Evolutionary conservation across 805 yeast species (phyloP).

Genomic region (Wickerhamiella australiensis): DNA sequence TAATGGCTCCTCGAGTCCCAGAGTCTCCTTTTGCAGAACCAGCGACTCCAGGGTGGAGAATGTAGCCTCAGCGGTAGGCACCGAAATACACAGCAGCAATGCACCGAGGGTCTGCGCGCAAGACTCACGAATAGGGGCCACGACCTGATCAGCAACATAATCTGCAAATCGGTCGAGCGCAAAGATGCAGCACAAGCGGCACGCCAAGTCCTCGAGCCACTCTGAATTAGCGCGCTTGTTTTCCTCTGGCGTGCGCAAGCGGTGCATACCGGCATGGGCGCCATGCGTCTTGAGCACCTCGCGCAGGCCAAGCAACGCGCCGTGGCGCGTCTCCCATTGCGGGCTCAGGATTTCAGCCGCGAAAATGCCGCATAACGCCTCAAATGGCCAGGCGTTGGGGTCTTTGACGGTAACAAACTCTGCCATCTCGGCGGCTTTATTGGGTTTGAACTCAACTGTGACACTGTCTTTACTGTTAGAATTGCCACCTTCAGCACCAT

Average conservation of each 20-base stretch:
- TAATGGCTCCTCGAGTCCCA: conserved; percentile 41
- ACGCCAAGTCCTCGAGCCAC: conserved; percentile 78
- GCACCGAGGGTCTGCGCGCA: conserved; percentile 94
- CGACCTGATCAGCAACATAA: conserved; percentile 92
- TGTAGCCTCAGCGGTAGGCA: conserved; percentile 44
- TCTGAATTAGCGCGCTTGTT: conserved; percentile 53
- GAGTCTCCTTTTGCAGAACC: conserved; percentile 44
- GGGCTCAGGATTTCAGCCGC: conserved; percentile 71
- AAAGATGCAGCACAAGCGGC: conserved; percentile 71
- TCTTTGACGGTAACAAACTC: conserved; percentile 61
- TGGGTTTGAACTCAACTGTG: conserved; percentile 63
- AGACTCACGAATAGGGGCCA: conserved; percentile 95
- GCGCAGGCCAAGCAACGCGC: conserved; percentile 83
- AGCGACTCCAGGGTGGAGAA: conserved; percentile 55
- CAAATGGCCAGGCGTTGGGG: conserved; percentile 80
- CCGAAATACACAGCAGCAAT: conserved; percentile 58
- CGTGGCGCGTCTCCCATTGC: conserved; percentile 91
- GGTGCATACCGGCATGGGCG: conserved; percentile 67
- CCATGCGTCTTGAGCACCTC: conserved; percentile 80
- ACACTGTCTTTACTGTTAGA: conserved; percentile 67
- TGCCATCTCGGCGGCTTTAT: conserved; percentile 40
- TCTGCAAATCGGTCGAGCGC: conserved; percentile 95
- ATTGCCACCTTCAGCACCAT: conserved; percentile 17
- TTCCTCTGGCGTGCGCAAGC: conserved; percentile 46
- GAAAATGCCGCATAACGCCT: conserved; percentile 77